Conservation (phyloP, 495 filamentous ascomycete genomes). For the Schizothecium vesticola region DNA sequence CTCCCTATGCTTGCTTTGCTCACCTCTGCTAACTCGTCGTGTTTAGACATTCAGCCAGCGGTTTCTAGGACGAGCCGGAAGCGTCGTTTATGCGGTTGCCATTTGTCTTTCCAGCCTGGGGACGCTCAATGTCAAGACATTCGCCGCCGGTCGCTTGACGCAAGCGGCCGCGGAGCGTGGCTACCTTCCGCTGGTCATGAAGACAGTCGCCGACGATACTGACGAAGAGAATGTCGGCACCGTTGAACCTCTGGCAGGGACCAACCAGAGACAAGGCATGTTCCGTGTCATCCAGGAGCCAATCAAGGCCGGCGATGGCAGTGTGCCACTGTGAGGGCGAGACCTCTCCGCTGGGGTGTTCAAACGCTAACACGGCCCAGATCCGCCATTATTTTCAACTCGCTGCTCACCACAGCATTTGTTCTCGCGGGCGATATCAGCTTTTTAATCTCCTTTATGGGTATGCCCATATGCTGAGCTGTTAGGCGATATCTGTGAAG, state of each 20-base stretch:
- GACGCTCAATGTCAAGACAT: conserved; percentile 9
- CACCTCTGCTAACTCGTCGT: background rate
- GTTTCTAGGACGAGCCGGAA: conserved; percentile 6
- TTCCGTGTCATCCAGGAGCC: background rate
- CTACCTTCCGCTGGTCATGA: conserved; percentile 6
- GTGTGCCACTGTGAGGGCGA: background rate
- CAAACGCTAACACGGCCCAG: background rate
- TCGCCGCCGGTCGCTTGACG: conserved; percentile 4
- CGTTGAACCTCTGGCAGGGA: background rate
- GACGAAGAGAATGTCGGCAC: background rate
- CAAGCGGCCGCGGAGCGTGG: conserved; percentile 8
- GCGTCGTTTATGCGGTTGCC: conserved; percentile 7
- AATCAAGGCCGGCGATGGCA: background rate
- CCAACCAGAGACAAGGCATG: background rate
- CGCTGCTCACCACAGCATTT: background rate
- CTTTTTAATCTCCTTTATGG: conserved; percentile 5
- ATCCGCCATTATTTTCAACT: conserved; percentile 9
- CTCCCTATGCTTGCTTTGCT: background rate
- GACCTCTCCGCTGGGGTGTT: background rate
- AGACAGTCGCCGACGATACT: background rate
- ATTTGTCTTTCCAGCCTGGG: conserved; percentile 9
- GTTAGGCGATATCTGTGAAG: background rate
- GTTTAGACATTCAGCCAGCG: conserved; percentile 4
- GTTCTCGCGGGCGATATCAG: conserved; percentile 6
- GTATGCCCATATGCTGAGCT: background rate